Conservation (phyloP, 495 filamentous ascomycete species). For the Penicillium canescens region DNA sequence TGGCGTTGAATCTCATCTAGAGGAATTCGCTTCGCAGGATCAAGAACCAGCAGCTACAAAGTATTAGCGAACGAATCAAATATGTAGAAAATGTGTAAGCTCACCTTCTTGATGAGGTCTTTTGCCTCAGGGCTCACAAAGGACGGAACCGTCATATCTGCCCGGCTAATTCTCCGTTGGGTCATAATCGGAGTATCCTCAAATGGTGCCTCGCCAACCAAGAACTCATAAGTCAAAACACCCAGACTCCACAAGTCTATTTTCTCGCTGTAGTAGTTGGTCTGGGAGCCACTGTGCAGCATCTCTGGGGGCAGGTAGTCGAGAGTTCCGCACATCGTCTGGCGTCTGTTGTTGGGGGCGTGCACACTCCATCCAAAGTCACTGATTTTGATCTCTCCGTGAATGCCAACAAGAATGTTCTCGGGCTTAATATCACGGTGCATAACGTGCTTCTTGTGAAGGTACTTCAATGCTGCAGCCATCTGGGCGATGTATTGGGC, state of each 20-base stretch:
- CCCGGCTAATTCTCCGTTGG: constrained; percentile 81
- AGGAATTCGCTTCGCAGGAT: constrained; percentile 89
- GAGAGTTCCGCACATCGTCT: constrained; percentile 96
- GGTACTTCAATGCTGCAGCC: constrained; percentile 86
- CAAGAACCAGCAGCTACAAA: constrained; percentile 80
- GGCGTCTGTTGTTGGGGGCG: constrained; percentile 88
- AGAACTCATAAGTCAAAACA: constrained; percentile 93
- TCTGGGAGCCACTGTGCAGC: constrained; percentile 75
- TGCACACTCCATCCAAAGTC: constrained; percentile 99
- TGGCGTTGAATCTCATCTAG: constrained; percentile 87
- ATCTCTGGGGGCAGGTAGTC: constrained; percentile 99
- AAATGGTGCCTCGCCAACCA: constrained; percentile 94
- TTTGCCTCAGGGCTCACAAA: constrained; percentile 90
- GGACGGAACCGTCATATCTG: constrained; percentile 88
- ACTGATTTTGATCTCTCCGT: constrained; percentile 97
- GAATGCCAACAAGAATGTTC: constrained; percentile 95
- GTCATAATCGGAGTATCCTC: constrained; percentile 96
- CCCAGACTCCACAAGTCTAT: constrained; percentile 96
- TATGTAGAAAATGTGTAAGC: constrained; percentile 11
- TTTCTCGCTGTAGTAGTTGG: constrained; percentile 90
- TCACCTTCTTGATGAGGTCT: constrained; percentile 89
- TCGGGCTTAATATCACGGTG: constrained; percentile 99
- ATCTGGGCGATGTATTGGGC: constrained; percentile 98
- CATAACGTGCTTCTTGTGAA: constrained; percentile 98
- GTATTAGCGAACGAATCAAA: constrained; percentile 12